Conservation (phyloP, 352 stramenopile species). For the Phytopythium vexans region DNA sequence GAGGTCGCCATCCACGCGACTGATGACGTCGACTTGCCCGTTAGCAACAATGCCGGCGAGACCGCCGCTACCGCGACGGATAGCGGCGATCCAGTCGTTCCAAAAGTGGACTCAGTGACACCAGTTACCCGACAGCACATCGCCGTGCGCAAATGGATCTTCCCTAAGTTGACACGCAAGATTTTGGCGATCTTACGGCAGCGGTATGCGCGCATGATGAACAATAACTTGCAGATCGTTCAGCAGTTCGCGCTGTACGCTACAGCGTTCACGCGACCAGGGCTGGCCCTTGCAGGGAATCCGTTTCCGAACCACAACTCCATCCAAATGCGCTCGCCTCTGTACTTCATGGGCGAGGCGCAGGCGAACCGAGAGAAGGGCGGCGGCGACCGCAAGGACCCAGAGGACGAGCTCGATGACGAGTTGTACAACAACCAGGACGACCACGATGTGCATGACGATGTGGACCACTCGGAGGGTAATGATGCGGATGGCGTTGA, state of each 20-base stretch:
- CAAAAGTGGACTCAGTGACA: constrained; percentile 2
- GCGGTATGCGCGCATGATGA: constrained; percentile 39
- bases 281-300: constrained; percentile 24
- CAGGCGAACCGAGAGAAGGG: constrained; percentile 4
- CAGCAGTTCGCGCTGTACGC: constrained; percentile 9
- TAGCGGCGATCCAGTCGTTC: background rate
- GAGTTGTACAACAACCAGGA: constrained; percentile 7
- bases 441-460: constrained; percentile 4
- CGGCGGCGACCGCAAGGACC: constrained; percentile 1
- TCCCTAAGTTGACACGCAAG: constrained; percentile 35
- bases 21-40: background rate
- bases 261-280: constrained; percentile 12
- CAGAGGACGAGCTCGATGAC: constrained; percentile 11
- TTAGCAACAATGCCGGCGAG: background rate
- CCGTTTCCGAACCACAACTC: constrained; percentile 32
- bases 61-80: background rate
- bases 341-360: constrained; percentile 44
- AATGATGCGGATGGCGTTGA: constrained; percentile 7
- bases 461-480: constrained; percentile 5
- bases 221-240: constrained; percentile 31
- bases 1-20: background rate
- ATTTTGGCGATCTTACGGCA: constrained; percentile 41
- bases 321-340: constrained; percentile 17
- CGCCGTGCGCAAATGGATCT: constrained; percentile 43
- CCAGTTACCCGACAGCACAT: constrained; percentile 42